Evolutionary conservation across 2,329 filamentous ascomycete genomes (phyloP), one percentile per base, ranked within the genome.

Genomic region (Neofusicoccum umdonicola): DNA sequence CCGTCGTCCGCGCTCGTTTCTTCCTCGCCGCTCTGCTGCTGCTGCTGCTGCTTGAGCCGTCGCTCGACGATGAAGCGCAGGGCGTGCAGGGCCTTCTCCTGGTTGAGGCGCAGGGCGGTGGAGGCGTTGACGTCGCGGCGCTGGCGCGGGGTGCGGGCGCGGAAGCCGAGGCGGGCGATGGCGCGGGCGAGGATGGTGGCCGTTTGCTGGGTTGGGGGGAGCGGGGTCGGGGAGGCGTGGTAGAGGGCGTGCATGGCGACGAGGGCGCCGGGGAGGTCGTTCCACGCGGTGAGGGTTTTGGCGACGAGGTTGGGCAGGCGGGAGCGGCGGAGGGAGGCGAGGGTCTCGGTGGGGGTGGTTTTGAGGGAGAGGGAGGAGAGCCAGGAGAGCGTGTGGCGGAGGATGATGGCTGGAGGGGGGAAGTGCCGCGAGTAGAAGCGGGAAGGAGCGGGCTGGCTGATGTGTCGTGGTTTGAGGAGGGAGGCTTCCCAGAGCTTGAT

Each of bases 181-280:
- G 76, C 73, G 13, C 63, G 66, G 51, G 71, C 68, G 22, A 77
- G 13, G n/a, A 73, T 71, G 6, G 64, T 39, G 1, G 60, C 67
- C 13, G 66, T 64, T 19, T 71, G 68, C 17, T 67, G 61, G 0
- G 70, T 70, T 4, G 75, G 74, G n/a, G 68, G 69, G 19, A 76
- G 27, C 27, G 27, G 27, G 70, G 48, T 66, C 63, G 44, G 77
- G 71, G 0, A 66, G 52, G 3, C 27, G 27, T 70, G 65, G 8
- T 69, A 67, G 4, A 77, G 57, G 9, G 72, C 69, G 63, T 76
- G 73, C 31, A 77, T 54, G n/a, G 74, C 71, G 15, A 77, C 67
- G 8, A 78, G 71, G 4, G 72, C 71, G n/a, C 75, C 76, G 13
- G 71, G 65, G 1, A 76, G 65, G 62, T 78, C 75, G 34, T 71